Conservation (phyloP, 2,329 filamentous ascomycete species). For the Cylindrodendrum hubeiense region DNA sequence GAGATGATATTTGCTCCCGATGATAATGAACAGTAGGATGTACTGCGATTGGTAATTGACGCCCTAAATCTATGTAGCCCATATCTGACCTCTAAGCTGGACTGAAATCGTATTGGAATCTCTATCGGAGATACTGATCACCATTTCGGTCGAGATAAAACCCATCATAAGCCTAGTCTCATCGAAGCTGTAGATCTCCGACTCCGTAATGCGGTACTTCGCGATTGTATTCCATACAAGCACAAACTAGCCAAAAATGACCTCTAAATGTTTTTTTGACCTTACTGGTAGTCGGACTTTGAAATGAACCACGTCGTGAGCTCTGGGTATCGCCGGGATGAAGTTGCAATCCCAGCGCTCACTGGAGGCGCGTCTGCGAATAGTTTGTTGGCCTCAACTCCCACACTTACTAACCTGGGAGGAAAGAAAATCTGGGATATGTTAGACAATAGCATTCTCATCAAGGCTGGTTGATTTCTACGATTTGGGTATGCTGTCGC, state of each 20-base stretch:
- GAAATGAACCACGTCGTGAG: not conserved
- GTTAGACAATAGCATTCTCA: no score
- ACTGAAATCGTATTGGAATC: conserved; percentile 57
- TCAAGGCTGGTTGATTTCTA: no score
- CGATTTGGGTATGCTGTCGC: no score
- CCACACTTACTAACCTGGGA: no score
- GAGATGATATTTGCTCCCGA: conserved; percentile 33
- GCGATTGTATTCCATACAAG: not conserved
- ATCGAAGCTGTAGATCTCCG: conserved; percentile 52
- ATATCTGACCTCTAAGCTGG: conserved; percentile 28
- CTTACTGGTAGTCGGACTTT: not conserved
- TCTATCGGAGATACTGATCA: conserved; percentile 59
- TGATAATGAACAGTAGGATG: conserved; percentile 26
- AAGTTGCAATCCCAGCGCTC: no score
- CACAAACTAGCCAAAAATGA: not conserved
- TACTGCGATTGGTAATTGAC: conserved; percentile 13
- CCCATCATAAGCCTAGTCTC: conserved; percentile 17
- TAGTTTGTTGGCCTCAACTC: no score
- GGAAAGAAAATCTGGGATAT: no score
- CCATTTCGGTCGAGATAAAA: conserved; percentile 5
- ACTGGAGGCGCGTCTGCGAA: no score
- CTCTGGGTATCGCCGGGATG: no score
- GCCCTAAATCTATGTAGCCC: conserved; percentile 22
- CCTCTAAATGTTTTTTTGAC: not conserved
- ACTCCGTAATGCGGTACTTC: conserved; percentile 48